phyloP scores from a whole-genome alignment of 2,329 filamentous ascomycete species.

The Sarocladiaceae sp. region DNA sequence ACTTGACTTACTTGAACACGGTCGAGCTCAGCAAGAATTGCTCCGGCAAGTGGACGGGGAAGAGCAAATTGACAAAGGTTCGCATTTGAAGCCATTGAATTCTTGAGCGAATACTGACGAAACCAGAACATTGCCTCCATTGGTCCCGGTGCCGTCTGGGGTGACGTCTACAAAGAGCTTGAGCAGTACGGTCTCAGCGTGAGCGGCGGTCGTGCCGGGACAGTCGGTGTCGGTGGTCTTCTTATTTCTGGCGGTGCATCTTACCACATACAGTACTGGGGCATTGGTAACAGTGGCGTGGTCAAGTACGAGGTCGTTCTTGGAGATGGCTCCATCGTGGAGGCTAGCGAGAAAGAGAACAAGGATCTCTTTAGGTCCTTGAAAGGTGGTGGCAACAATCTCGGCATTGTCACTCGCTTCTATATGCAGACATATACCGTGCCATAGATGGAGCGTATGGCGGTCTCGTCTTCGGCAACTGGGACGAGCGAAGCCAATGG shows the following conservation, averaged over 20 bases:
- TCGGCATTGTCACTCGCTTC: constrained; percentile 47
- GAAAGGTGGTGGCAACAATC: constrained; percentile 50
- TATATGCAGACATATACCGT: constrained; percentile 34
- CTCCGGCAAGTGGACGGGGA: too few relatives aligned
- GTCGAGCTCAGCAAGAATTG: too few relatives aligned
- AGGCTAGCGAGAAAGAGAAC: constrained; percentile 33
- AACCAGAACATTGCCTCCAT: constrained; percentile 24
- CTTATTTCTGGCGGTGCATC: constrained; percentile 30
- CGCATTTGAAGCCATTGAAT: too few relatives aligned
- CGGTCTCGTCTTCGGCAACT: constrained; percentile 15
- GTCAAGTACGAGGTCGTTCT: constrained; percentile 37
- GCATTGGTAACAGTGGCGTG: too few relatives aligned
- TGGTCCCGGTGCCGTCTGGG: constrained; percentile 30
- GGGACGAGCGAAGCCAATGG: constrained; percentile 18
- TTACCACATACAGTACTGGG: constrained; percentile 24
- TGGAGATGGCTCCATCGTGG: constrained; percentile 34
- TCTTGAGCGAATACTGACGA: too few relatives aligned
- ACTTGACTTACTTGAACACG: too few relatives aligned
- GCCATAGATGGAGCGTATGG: constrained; percentile 17
- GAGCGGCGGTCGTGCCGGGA: constrained; percentile 28
- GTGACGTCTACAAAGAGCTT: constrained; percentile 29
- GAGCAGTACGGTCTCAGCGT: constrained; percentile 25
- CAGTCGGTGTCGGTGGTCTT: constrained; percentile 29
- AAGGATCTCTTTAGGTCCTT: constrained; percentile 52
- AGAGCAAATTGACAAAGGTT: too few relatives aligned